Evolutionary conservation across 2,329 filamentous ascomycete species (phyloP).

Genomic region (Dothideomycetes sp.): DNA sequence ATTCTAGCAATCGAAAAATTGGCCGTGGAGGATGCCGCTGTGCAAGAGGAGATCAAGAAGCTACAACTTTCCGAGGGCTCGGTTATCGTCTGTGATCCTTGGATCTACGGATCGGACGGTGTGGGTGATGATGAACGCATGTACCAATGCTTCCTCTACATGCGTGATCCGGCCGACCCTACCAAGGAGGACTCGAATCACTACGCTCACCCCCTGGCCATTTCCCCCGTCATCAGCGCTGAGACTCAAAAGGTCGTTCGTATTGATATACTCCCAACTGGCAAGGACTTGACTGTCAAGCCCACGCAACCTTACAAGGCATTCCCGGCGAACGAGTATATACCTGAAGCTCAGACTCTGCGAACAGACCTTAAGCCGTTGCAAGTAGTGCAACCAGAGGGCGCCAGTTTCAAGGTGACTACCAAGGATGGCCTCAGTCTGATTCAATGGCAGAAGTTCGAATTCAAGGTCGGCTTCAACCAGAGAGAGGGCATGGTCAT

Average conservation of each 20-base stretch:
- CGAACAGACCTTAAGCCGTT: constrained; percentile 53
- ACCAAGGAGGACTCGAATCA: constrained; percentile 54
- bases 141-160: constrained; percentile 57
- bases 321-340: constrained; percentile 52
- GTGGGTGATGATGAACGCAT: constrained; percentile 36
- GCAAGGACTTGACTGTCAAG: constrained; percentile 48
- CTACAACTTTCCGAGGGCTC: constrained; percentile 46
- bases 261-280: constrained; percentile 59
- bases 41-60: constrained; percentile 49
- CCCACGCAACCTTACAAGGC: constrained; percentile 47
- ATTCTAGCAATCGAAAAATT: constrained; percentile 47
- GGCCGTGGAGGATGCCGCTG: constrained; percentile 43
- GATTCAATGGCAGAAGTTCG: constrained; percentile 57
- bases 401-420: constrained; percentile 47
- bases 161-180: constrained; percentile 50
- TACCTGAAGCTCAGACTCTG: constrained; percentile 50
- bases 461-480: constrained; percentile 51
- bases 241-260: constrained; percentile 53
- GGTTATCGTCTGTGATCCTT: constrained; percentile 49
- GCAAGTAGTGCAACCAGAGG: constrained; percentile 54
- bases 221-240: constrained; percentile 56
- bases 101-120: constrained; percentile 55
- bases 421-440: constrained; percentile 42
- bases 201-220: constrained; percentile 56
- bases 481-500: constrained; percentile 55